Evolutionary conservation across 768 basidiomycete species (phyloP), one percentile per base, ranked within the genome.

Genomic region (Mycena capillaripes): DNA sequence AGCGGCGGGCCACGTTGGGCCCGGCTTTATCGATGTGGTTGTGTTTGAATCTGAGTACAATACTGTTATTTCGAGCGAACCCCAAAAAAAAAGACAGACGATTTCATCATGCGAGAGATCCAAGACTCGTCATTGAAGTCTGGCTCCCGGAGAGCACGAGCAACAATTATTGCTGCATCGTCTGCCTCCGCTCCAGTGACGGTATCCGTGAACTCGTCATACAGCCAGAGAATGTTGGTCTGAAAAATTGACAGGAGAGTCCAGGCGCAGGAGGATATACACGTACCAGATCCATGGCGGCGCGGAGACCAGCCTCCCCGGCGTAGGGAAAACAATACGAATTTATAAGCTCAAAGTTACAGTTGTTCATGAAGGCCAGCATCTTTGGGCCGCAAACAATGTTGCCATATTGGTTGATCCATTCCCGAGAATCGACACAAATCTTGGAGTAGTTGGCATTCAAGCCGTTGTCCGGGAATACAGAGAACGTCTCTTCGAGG

Each of bases 1-100:
- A 92, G 53, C 90, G 87, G 59, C 82, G 81, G 29, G 82, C 79
- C 21, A 86, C 85, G 64, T 81, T 84, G n/a, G 89, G 86, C 2
- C 88, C 87, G 23, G 86, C 84, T 52, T 19, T 36, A 40, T 40
- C 52, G 25, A 70, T 46, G 53, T 70, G 69, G 34, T 46, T 40
- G 4, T 44, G 29, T 46, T 70, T 70, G 61, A 70, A 70, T 30
- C 69, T 70, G 53, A 38, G 36, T n/a, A 64, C 17, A 34, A 19
- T 10, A 55, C 3, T 42, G 48, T 63, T 34, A 63, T n/a, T 63
- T 52, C n/a, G 50, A 27, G 23, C 52, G 32, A 14, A 48, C 21
- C 40, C 7, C 7, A 10, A 4, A 53, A 40, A 57, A 46, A 23
- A 38, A 42, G 48, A 59, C 70, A 5, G 9, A 74, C 72, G 53